phyloP scores from a whole-genome alignment of 345 rosid species.

The Luvunga scandens region DNA sequence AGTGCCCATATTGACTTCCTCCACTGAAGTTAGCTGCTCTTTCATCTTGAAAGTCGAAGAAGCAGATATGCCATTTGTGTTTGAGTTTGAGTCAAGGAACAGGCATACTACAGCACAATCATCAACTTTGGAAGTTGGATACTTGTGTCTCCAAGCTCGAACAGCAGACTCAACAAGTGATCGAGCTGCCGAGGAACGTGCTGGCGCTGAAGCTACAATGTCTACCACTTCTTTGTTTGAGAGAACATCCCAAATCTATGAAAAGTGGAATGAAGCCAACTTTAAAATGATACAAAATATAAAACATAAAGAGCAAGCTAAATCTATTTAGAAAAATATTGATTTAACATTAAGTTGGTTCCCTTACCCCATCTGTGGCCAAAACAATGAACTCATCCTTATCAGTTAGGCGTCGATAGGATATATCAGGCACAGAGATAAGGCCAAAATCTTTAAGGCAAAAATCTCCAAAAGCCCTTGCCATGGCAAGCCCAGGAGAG shows the following conservation, averaged over 20 bases:
- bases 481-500: slow-evolving; percentile 99
- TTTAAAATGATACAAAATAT: neutral
- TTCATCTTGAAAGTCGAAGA: slow-evolving; percentile 40
- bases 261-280: neutral
- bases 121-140: slow-evolving; percentile 90
- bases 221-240: slow-evolving; percentile 84
- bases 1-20: slow-evolving; percentile 21
- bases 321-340: neutral
- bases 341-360: neutral
- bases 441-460: slow-evolving; percentile 96
- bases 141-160: slow-evolving; percentile 86
- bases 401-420: slow-evolving; percentile 59
- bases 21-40: slow-evolving; percentile 27
- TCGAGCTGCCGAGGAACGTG: slow-evolving; percentile 73
- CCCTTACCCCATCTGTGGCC: slow-evolving; percentile 95
- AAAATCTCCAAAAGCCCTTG: slow-evolving; percentile 98
- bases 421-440: slow-evolving; percentile 90
- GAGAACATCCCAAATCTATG: slow-evolving; percentile 95
- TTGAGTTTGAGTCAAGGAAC: slow-evolving; percentile 51
- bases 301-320: neutral
- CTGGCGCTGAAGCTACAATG: slow-evolving; percentile 68
- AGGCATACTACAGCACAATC: slow-evolving; percentile 98
- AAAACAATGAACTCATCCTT: slow-evolving; percentile 86
- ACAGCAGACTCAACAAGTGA: slow-evolving; percentile 83
- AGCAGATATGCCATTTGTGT: slow-evolving; percentile 27